Percentiles rank a stretch among this genome's conserved stretches.
phyloP scores from a whole-genome alignment of 2,329 filamentous ascomycete species.

The Ambrosiella xylebori region DNA sequence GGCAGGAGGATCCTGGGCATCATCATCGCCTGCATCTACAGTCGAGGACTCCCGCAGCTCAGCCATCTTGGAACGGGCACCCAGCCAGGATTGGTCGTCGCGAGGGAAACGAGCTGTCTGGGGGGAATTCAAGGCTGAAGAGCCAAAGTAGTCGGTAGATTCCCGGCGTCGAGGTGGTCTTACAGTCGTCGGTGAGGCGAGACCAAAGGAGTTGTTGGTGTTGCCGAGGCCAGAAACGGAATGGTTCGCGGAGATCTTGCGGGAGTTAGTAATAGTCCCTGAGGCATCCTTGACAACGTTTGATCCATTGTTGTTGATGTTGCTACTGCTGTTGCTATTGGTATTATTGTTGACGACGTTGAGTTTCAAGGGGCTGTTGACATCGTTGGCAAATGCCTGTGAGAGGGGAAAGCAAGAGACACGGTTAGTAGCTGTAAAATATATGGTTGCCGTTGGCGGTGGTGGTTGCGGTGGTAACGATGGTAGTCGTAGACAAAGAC shows the following conservation, averaged over 20 bases:
- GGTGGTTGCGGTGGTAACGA: no score
- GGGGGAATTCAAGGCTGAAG: conserved; percentile 37
- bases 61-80: conserved; percentile 28
- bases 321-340: conserved; percentile 19
- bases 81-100: conserved; percentile 44
- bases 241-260: conserved; percentile 72
- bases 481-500: no score
- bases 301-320: not conserved
- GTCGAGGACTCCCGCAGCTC: conserved; percentile 22
- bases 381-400: conserved; percentile 65
- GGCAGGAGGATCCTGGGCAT: conserved; percentile 19
- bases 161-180: conserved; percentile 71
- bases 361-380: conserved; percentile 78
- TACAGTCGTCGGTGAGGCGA: conserved; percentile 51
- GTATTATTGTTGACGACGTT: conserved; percentile 35
- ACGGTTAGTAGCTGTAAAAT: no score
- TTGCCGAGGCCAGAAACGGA: conserved; percentile 32
- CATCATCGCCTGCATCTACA: conserved; percentile 34
- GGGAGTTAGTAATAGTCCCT: conserved; percentile 42
- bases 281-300: conserved; percentile 16
- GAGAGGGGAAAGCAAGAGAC: not conserved
- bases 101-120: conserved; percentile 41
- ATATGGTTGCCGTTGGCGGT: no score
- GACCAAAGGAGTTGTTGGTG: conserved; percentile 33
- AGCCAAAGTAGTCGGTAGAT: conserved; percentile 47